Evolutionary conservation across 2,329 filamentous ascomycete genomes (phyloP), one percentile per base, ranked within the genome.

Genomic region (Botryotinia narcissicola): DNA sequence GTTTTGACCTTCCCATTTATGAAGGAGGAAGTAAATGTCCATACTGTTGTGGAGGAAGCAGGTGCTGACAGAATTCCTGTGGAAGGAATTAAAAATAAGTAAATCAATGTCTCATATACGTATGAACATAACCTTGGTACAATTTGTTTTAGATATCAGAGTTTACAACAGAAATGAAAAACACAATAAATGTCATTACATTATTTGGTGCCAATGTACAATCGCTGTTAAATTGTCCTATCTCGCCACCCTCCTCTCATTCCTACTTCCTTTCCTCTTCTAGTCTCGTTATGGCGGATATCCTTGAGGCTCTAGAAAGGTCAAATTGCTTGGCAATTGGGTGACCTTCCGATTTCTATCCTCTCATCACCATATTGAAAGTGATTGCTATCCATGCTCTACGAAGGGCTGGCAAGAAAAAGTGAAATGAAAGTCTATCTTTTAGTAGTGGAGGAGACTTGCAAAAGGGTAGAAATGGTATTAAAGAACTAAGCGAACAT

Each of bases 1-100:
- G 95, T 98, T 4, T 85, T 98, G 76, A 91, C 95, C 14, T 99
- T 99, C 90, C 96, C 96, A 18, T 95, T 98, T 85, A 97, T 99
- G 93, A 97, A 97, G 89, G 93, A 95, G 69, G 92, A 95, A 57
- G 51, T 57, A 29, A 57, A 57, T 32, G n/a, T 80, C 85, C 87
- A 76, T 81, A 82, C 84, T 75, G 89, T 89, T 20, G 90, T 89
- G 3, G 90, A 93, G 83, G 86, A 90, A 72, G 88, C 86, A 44
- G 89, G 85, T 51, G 83, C 92, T 74, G 82, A 87, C 81, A 87
- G 90, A 57, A 80, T 85, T 77, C 84, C 87, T 44, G 89, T 87
- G 75, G 90, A 92, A 82, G 90, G 87, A 74, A 88, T 89, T 42
- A n/a, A 48, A 42, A 48, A 69, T 16, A 69, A 69, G n/a, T 69